Evolutionary conservation across 2,329 filamentous ascomycete genomes (phyloP).

Genomic region (Epichloe coenophiala): DNA sequence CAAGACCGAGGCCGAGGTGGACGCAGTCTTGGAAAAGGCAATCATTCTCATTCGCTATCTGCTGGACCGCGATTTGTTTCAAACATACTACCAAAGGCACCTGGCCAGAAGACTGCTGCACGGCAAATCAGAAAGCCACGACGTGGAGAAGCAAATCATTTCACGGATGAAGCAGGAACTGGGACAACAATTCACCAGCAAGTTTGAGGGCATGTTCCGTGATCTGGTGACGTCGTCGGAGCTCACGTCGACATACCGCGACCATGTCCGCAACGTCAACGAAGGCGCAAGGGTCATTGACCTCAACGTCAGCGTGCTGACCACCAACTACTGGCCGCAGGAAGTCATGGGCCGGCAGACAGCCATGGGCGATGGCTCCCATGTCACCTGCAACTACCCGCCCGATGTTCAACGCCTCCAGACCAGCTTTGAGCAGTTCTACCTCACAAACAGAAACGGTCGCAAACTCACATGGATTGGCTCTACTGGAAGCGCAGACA

Average conservation of each 20-base stretch:
- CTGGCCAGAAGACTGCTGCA: slow-evolving; percentile 76
- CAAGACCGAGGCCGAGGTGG: slow-evolving; percentile 80
- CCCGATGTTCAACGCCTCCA: slow-evolving; percentile 60
- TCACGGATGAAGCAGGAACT: slow-evolving; percentile 94
- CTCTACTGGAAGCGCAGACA: slow-evolving; percentile 64
- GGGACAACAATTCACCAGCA: slow-evolving; percentile 83
- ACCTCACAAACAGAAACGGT: slow-evolving; percentile 75
- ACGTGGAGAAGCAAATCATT: slow-evolving; percentile 92
- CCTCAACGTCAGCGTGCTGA: slow-evolving; percentile 72
- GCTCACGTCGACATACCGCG: slow-evolving; percentile 63
- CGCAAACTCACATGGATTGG: slow-evolving; percentile 75
- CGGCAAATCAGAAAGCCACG: slow-evolving; percentile 78
- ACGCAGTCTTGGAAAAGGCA: slow-evolving; percentile 73
- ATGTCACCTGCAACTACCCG: slow-evolving; percentile 54
- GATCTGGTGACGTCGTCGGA: slow-evolving; percentile 85
- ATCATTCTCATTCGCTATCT: slow-evolving; percentile 81
- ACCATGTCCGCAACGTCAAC: slow-evolving; percentile 43
- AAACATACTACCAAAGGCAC: slow-evolving; percentile 97
- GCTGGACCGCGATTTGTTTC: slow-evolving; percentile 85
- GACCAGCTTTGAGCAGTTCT: slow-evolving; percentile 78
- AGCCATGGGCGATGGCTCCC: slow-evolving; percentile 33
- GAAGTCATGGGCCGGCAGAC: slow-evolving; percentile 62
- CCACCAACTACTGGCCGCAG: slow-evolving; percentile 88
- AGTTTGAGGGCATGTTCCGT: slow-evolving; percentile 95
- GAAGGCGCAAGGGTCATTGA: slow-evolving; percentile 47